phyloP scores from a whole-genome alignment of 192 early-diverging fungal genomes.

The Coemansia nantahalensis region DNA sequence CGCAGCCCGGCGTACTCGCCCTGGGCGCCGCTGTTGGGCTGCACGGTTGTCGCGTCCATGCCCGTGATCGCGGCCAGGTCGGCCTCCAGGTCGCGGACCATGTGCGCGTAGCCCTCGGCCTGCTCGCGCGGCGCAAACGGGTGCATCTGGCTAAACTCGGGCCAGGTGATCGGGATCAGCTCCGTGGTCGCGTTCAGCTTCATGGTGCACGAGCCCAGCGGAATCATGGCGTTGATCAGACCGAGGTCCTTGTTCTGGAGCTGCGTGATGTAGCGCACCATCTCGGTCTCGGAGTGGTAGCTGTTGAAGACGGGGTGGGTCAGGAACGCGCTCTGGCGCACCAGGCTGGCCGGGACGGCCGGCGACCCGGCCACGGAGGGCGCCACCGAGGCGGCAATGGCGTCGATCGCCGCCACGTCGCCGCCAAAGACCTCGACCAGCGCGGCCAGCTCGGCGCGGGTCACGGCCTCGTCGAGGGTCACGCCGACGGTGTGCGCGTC shows the following conservation, averaged over 20 bases:
- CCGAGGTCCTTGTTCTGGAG: constrained; percentile 98
- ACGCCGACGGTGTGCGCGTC: constrained; percentile 76
- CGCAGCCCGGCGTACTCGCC: constrained; percentile 98
- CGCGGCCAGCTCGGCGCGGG: constrained; percentile 74
- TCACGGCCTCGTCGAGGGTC: constrained; percentile 91
- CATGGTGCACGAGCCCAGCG: constrained; percentile 99
- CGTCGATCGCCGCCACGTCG: constrained; percentile 56
- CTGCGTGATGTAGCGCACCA: constrained; percentile 94
- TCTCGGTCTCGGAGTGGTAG: constrained; percentile 97
- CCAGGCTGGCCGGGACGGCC: constrained; percentile 61
- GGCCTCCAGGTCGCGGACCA: constrained; percentile 85
- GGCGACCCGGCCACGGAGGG: constrained; percentile 50
- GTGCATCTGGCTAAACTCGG: constrained; percentile 93
- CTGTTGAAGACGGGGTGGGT: constrained; percentile 93
- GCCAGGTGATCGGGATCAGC: constrained; percentile 99
- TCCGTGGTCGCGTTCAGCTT: constrained; percentile 99
- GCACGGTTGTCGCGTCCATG: constrained; percentile 88
- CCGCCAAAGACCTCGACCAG: constrained; percentile 79
- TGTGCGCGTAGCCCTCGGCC: constrained; percentile 86
- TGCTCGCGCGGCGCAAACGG: constrained; percentile 96
- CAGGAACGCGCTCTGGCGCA: constrained; percentile 74
- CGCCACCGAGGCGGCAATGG: constrained; percentile 52
- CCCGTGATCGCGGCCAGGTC: constrained; percentile 92
- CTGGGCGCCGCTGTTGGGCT: constrained; percentile 99
- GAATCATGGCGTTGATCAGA: constrained; percentile 98